These are phyloP conservation scores for Biscutella laevigata DNA, from an alignment of 441 rosid species.

Conservation along the genomic window DNA sequence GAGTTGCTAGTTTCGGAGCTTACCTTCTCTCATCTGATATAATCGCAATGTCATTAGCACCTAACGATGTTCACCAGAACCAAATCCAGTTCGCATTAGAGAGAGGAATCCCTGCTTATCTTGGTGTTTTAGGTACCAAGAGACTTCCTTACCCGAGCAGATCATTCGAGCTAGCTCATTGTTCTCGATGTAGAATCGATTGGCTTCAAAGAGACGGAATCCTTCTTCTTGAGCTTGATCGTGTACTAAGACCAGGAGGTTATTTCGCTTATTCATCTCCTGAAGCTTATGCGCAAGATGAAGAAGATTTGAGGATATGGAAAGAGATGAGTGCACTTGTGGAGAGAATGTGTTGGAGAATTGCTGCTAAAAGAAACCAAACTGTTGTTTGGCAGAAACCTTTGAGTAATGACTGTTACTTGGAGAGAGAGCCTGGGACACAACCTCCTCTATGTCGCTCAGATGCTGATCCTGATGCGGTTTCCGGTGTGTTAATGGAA, in stretches of 20 bases:
- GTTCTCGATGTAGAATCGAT: conserved; percentile 96
- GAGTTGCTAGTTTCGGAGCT: conserved; percentile 98
- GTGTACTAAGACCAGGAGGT: conserved; percentile 94
- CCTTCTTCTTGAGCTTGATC: conserved; percentile 95
- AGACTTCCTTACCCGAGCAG: conserved; percentile 99
- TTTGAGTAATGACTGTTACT: conserved; percentile 82
- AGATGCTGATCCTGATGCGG: conserved; percentile 84
- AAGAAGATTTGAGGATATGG: conserved; percentile 89
- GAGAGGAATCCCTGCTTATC: conserved; percentile 97
- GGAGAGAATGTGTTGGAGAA: conserved; percentile 88
- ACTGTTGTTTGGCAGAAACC: conserved; percentile 98
- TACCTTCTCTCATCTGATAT: conserved; percentile 83
- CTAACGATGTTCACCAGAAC: conserved; percentile 97
- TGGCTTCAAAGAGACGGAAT: conserved; percentile 99
- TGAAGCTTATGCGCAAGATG: conserved; percentile 97
- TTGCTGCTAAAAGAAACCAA: conserved; percentile 85
- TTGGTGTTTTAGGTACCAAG: conserved; percentile 92
- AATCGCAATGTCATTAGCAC: conserved; percentile 85
- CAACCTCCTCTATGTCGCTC: conserved; percentile 87
- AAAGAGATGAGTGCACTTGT: conserved; percentile 88
- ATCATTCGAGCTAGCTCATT: conserved; percentile 94
- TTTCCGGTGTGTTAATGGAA: conserved; percentile 76
- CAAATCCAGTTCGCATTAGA: conserved; percentile 98
- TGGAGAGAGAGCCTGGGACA: conserved; percentile 74
- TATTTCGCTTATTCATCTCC: conserved; percentile 98